Percentiles rank a stretch among this genome's conserved stretches.
phyloP scores from a whole-genome alignment of 1,284 basidiomycete genomes.

The Retiboletus flavoniger region DNA sequence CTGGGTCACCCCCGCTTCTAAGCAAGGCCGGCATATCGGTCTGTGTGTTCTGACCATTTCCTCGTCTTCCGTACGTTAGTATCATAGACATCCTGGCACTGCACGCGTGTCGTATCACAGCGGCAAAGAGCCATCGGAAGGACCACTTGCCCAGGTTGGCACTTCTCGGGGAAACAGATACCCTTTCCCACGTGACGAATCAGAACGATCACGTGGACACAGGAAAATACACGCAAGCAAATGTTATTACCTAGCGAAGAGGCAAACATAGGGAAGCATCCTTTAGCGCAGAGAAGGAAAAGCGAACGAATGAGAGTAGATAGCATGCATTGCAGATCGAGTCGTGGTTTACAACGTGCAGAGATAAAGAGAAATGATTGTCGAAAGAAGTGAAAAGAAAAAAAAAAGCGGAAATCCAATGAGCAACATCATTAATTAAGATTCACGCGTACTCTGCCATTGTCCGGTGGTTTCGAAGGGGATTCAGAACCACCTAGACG shows the following conservation, averaged over 20 bases:
- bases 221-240: not conserved
- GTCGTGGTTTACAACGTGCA: conserved; percentile 30
- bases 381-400: not conserved
- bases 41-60: not conserved
- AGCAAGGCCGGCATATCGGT: not conserved
- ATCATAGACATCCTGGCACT: not conserved
- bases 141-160: conserved; percentile 7
- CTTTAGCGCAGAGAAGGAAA: conserved; percentile 8
- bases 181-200: conserved; percentile 28
- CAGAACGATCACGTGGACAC: conserved; percentile 23
- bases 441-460: conserved; percentile 38
- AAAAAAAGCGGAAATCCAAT: conserved; percentile 14
- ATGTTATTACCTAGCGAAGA: conserved; percentile 6
- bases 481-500: conserved; percentile 32
- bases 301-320: conserved; percentile 17
- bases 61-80: not conserved
- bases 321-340: conserved; percentile 28
- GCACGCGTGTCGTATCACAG: conserved; percentile 3
- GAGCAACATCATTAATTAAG: conserved; percentile 30
- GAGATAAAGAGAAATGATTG: conserved; percentile 19
- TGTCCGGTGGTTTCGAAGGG: conserved; percentile 34
- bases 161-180: conserved; percentile 8
- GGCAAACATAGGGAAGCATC: conserved; percentile 3
- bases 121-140: conserved; percentile 3
- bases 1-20: conserved; percentile 1